A percentile compares a stretch with the other conserved stretches of the same genome.
These are phyloP conservation scores for Decorospora gaudefroyi DNA, from an alignment of 2,329 filamentous ascomycete genomes.

Conservation along the genomic window DNA sequence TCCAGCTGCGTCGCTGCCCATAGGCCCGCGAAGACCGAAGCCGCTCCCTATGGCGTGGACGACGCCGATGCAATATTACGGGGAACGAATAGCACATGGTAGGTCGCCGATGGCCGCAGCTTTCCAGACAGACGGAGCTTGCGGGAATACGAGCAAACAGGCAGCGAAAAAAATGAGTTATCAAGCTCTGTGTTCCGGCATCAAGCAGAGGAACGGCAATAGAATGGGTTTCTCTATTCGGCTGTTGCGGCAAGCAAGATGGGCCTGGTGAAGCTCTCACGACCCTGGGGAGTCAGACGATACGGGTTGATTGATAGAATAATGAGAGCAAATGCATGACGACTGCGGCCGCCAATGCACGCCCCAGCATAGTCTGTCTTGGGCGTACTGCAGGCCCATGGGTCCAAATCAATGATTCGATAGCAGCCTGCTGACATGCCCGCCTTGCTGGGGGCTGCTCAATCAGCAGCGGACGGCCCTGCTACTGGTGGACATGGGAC, in stretches of 20 bases:
- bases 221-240: conserved; percentile 38
- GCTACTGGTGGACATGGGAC: conserved; percentile 30
- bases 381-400: conserved; percentile 32
- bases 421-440: conserved; percentile 38
- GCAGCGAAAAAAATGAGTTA: conserved; percentile 5
- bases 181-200: conserved; percentile 1
- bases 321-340: conserved; percentile 42
- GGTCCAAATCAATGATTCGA: conserved; percentile 36
- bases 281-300: conserved; percentile 41
- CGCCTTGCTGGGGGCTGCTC: conserved; percentile 28
- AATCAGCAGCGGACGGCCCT: conserved; percentile 35
- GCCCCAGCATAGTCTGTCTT: conserved; percentile 20
- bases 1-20: conserved; percentile 16
- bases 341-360: conserved; percentile 46
- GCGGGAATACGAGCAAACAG: conserved; percentile 29
- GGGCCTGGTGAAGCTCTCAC: conserved; percentile 20
- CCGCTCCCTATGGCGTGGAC: conserved; percentile 20
- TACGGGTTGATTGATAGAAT: conserved; percentile 34
- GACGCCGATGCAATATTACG: conserved; percentile 16
- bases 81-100: conserved; percentile 29
- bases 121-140: conserved; percentile 19
- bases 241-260: conserved; percentile 45
- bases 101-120: conserved; percentile 32
- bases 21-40: conserved; percentile 10
- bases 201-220: conserved; percentile 33